phyloP scores from a whole-genome alignment of 2,329 filamentous ascomycete genomes.

The Parastagonospora avenae region DNA sequence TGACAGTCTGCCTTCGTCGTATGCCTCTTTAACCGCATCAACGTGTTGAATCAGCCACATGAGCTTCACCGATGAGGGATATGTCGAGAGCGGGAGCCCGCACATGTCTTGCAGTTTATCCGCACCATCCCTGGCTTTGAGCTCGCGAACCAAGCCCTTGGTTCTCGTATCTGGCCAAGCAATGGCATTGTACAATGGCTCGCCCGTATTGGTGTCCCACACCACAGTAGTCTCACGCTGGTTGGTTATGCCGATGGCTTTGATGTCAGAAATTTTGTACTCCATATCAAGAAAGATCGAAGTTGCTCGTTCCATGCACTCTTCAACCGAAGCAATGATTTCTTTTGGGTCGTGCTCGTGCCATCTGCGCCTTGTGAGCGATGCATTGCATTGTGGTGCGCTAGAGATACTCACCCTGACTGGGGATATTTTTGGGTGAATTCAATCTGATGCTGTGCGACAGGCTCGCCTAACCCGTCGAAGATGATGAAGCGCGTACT shows the following conservation, averaged over 20 bases:
- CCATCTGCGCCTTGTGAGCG: constrained; percentile 63
- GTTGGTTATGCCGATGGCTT: constrained; percentile 83
- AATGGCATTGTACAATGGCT: constrained; percentile 82
- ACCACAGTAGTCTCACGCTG: constrained; percentile 87
- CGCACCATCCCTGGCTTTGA: constrained; percentile 70
- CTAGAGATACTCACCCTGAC: constrained; percentile 69
- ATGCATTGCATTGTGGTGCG: not conserved
- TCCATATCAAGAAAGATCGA: constrained; percentile 73
- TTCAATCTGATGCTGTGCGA: constrained; percentile 84
- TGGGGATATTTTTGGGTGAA: constrained; percentile 84
- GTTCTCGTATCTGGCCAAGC: constrained; percentile 88
- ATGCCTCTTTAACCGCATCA: constrained; percentile 71
- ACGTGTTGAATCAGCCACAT: constrained; percentile 80
- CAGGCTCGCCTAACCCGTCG: constrained; percentile 75
- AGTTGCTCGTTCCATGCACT: constrained; percentile 78
- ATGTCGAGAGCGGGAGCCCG: constrained; percentile 84
- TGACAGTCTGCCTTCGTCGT: constrained; percentile 74
- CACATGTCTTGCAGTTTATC: constrained; percentile 73
- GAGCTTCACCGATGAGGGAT: constrained; percentile 85
- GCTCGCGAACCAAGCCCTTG: constrained; percentile 73
- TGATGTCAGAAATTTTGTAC: constrained; percentile 70
- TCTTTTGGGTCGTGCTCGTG: constrained; percentile 86
- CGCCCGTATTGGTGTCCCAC: constrained; percentile 81
- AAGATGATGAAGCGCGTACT: constrained; percentile 91
- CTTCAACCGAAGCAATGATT: constrained; percentile 74